Conservation (phyloP, 768 basidiomycete species). For the Coprinopsis cinerea region DNA sequence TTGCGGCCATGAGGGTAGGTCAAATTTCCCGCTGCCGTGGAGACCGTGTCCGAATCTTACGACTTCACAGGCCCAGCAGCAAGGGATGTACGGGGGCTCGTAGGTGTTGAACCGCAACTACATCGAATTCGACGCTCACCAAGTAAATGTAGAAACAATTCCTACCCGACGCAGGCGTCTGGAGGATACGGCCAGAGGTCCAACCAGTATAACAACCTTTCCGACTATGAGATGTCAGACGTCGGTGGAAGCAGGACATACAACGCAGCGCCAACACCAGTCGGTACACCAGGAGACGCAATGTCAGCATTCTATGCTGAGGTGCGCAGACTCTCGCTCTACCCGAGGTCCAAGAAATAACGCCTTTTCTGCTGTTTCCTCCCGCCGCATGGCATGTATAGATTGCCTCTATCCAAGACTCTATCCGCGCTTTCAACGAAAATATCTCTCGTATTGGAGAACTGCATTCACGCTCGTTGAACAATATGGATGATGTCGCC, state of each 20-base stretch:
- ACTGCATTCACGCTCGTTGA: conserved; percentile 68
- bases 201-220: conserved; percentile 66
- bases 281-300: conserved; percentile 35
- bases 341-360: background rate
- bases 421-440: conserved; percentile 57
- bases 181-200: conserved; percentile 41
- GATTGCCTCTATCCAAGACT: conserved; percentile 76
- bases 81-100: conserved; percentile 47
- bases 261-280: conserved; percentile 28
- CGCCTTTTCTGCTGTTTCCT: background rate
- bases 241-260: conserved; percentile 55
- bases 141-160: conserved; percentile 33
- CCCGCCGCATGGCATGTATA: conserved; percentile 21
- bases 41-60: conserved; percentile 12
- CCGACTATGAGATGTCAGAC: conserved; percentile 74
- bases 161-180: conserved; percentile 64
- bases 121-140: background rate
- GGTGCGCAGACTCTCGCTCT: conserved; percentile 39
- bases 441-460: conserved; percentile 67
- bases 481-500: conserved; percentile 67
- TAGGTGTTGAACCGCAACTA: conserved; percentile 23
- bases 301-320: conserved; percentile 74
- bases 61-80: conserved; percentile 57
- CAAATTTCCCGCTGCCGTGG: conserved; percentile 5
- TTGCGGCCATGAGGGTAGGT: conserved; percentile 79